These are phyloP conservation scores for Abrus pulchellus DNA, from an alignment of 306 rosid species.

Conservation along the genomic window DNA sequence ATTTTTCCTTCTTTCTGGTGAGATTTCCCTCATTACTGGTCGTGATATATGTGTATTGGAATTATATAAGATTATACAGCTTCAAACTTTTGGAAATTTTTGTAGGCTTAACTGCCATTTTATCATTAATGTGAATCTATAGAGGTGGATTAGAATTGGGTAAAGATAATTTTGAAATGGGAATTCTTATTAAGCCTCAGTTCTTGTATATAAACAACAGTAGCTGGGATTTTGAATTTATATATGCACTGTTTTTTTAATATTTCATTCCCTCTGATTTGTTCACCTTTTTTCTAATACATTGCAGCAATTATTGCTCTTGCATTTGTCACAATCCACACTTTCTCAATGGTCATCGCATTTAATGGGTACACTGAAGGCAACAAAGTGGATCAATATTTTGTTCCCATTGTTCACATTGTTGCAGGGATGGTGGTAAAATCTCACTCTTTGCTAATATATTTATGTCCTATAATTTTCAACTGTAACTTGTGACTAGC, in stretches of 20 bases:
- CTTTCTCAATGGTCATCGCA: slow-evolving; percentile 96
- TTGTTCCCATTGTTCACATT: slow-evolving; percentile 83
- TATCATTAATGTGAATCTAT: slow-evolving; percentile 27
- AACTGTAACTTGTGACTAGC: slow-evolving; percentile 22
- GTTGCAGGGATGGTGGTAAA: slow-evolving; percentile 87
- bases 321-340: slow-evolving; percentile 93
- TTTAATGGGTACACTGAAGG: slow-evolving; percentile 89
- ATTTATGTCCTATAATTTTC: slow-evolving; percentile 27
- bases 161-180: slow-evolving; percentile 27
- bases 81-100: slow-evolving; percentile 32
- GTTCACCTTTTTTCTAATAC: slow-evolving; percentile 43
- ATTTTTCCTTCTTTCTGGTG: slow-evolving; percentile 93
- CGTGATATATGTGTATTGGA: slow-evolving; percentile 30
- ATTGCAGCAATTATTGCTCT: slow-evolving; percentile 86
- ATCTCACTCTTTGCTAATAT: slow-evolving; percentile 40
- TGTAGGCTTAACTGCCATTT: slow-evolving; percentile 25
- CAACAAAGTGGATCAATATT: slow-evolving; percentile 76
- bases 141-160: slow-evolving; percentile 4
- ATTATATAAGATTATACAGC: not conserved
- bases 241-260: not conserved
- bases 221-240: slow-evolving; percentile 39
- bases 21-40: slow-evolving; percentile 45
- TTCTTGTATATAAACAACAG: slow-evolving; percentile 17
- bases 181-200: not conserved
- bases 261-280: slow-evolving; percentile 13